These are phyloP conservation scores for Puccinia hordei DNA, from an alignment of 1,284 basidiomycete genomes.

Conservation along the genomic window DNA sequence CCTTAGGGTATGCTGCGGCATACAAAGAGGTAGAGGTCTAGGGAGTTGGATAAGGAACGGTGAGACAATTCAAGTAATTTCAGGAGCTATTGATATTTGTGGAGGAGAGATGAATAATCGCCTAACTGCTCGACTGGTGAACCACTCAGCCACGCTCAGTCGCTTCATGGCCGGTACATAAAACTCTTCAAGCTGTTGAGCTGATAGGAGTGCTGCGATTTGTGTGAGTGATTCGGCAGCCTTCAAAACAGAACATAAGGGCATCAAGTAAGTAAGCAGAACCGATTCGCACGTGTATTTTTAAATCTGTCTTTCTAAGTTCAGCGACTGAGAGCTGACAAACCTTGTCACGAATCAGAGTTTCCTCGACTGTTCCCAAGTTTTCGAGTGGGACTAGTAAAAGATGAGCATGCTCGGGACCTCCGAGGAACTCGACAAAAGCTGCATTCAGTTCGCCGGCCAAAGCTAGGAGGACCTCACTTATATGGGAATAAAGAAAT, in stretches of 20 bases:
- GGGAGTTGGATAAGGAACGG: slow-evolving; percentile 61
- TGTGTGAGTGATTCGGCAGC: slow-evolving; percentile 96
- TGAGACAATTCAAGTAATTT: neutral
- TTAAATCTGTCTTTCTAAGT: slow-evolving; percentile 4
- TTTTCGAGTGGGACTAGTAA: slow-evolving; percentile 92
- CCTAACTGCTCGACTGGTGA: slow-evolving; percentile 70
- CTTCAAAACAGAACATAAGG: slow-evolving; percentile 62
- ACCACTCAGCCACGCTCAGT: slow-evolving; percentile 94
- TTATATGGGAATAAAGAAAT: neutral
- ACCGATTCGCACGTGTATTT: slow-evolving; percentile 15
- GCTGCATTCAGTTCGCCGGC: slow-evolving; percentile 79
- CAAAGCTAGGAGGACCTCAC: slow-evolving; percentile 88
- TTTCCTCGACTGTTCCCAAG: slow-evolving; percentile 95
- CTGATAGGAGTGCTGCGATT: slow-evolving; percentile 76
- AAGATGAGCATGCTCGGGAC: slow-evolving; percentile 81
- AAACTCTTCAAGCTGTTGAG: slow-evolving; percentile 80
- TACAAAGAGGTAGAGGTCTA: slow-evolving; percentile 94
- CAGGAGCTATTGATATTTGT: neutral
- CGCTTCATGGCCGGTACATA: slow-evolving; percentile 90
- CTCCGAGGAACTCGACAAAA: slow-evolving; percentile 92
- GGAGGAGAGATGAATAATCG: neutral
- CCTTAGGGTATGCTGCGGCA: slow-evolving; percentile 83
- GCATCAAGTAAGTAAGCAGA: too few species aligned
- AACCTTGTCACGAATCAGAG: slow-evolving; percentile 96
- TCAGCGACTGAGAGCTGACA: neutral